Evolutionary conservation across 192 early-diverging fungal genomes (phyloP).

Genomic region (Backusella morwellensis): DNA sequence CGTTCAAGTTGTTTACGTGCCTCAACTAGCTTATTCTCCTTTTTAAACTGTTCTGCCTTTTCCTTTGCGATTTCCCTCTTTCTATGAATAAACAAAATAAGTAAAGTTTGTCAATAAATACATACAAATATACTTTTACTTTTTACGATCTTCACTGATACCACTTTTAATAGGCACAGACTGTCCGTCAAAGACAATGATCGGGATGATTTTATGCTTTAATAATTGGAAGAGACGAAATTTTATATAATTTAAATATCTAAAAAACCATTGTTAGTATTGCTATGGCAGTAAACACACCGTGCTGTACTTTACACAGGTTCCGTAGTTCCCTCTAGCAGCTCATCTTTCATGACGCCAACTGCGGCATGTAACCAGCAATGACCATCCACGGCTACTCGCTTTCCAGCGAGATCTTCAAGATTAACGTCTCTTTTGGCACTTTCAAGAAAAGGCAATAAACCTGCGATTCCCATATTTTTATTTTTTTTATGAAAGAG

Average conservation of each 20-base stretch:
- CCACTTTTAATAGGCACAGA: slow-evolving; percentile 76
- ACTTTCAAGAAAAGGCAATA: slow-evolving; percentile 80
- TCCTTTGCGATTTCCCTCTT: background rate
- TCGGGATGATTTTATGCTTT: slow-evolving; percentile 68
- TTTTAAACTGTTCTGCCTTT: background rate
- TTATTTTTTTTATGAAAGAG: background rate
- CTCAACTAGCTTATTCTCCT: background rate
- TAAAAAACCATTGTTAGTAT: slow-evolving; percentile 32
- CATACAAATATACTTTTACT: background rate
- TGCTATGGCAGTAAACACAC: background rate
- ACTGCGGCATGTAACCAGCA: slow-evolving; percentile 94
- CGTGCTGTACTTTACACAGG: slow-evolving; percentile 45
- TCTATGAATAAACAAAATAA: background rate
- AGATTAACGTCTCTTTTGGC: slow-evolving; percentile 71
- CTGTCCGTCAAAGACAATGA: slow-evolving; percentile 97
- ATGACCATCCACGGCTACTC: slow-evolving; percentile 90
- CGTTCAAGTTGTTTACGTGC: background rate
- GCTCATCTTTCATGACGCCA: slow-evolving; percentile 78
- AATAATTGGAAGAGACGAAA: slow-evolving; percentile 69
- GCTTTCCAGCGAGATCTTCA: slow-evolving; percentile 65
- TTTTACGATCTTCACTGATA: slow-evolving; percentile 68
- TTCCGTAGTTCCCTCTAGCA: slow-evolving; percentile 67
- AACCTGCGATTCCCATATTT: slow-evolving; percentile 89
- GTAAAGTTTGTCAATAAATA: background rate
- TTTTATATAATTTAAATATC: slow-evolving; percentile 87